Evolutionary conservation across 2,329 filamentous ascomycete species (phyloP), one percentile per base, ranked within the genome.

Genomic region (Aureobasidium subglaciale): DNA sequence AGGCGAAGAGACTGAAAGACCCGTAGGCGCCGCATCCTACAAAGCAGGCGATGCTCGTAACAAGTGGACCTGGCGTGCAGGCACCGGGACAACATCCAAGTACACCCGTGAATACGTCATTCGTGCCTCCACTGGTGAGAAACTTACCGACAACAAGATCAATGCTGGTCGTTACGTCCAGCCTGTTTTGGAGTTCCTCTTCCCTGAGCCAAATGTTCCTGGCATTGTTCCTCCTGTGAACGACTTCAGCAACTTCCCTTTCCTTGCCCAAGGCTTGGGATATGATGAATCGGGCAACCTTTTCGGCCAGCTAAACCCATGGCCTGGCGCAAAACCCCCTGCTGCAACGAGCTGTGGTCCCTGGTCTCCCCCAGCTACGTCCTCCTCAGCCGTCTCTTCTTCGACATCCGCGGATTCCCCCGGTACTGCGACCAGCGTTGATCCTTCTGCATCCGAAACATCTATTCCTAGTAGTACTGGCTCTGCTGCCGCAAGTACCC

Each of bases 171-270:
- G 72, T 53, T 75, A 72, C 40, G 63, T 74, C 18, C 67, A 68
- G 27, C 68, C 73, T 11, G 71, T 75, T 4, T 66, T 64, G 4
- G 73, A 74, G 56, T 75, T 71, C 71, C 73, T 75, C 59, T 71
- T 71, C 61, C 72, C 73, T 9, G 73, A 75, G 59, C 63, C 69
- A 16, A 64, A 68, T 16, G 62, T 65, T 3, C 73, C 73, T n/a
- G 73, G 73, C 1, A 56, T 57, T 16, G 45, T 61, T 10, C 66
- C 65, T 9, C 60, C 60, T 61, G 66, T 58, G 57, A 67, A 65
- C 59, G 65, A 70, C 49, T 73, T 75, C 56, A 61, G 62, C 25
- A 65, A 66, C 30, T 63, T 75, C 7, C 63, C 66, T 1, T 61
- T 62, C 42, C 61, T 70, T 8, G 60, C 59, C 15, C 61, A 69